A percentile compares a stretch with the other conserved stretches of the same genome.
Evolutionary conservation across 2,329 filamentous ascomycete genomes (phyloP).

Genomic region (Huntiella savannae): DNA sequence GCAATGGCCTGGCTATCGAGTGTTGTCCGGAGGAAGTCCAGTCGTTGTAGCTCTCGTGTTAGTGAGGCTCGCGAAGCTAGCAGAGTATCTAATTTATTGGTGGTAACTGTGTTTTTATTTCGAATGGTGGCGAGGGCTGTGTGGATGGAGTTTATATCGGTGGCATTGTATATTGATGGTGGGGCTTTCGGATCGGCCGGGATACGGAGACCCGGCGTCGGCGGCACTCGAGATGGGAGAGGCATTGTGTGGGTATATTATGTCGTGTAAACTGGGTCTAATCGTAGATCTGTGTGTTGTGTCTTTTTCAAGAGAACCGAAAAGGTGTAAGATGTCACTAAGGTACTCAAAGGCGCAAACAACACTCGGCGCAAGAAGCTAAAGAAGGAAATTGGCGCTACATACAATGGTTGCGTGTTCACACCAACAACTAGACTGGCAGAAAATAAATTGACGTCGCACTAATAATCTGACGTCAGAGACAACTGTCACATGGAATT

Average conservation of each 20-base stretch:
- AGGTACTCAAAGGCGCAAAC: too few species aligned
- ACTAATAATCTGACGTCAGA: too few species aligned
- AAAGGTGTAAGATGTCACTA: too few species aligned
- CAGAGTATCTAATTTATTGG: conserved; percentile 53
- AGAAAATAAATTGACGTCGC: too few species aligned
- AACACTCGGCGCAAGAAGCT: too few species aligned
- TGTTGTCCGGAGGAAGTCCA: conserved; percentile 77
- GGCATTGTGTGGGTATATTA: conserved; percentile 1
- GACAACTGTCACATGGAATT: too few species aligned
- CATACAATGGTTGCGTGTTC: too few species aligned
- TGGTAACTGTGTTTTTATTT: conserved; percentile 54
- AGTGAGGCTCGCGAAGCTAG: conserved; percentile 72
- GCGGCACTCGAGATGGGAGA: conserved; percentile 3
- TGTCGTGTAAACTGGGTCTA: too few species aligned
- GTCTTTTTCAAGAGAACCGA: too few species aligned
- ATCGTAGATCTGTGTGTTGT: too few species aligned
- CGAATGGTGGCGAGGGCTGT: conserved; percentile 58
- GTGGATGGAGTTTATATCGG: conserved; percentile 61
- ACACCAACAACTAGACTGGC: too few species aligned
- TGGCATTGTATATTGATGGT: conserved; percentile 44
- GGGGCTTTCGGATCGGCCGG: conserved; percentile 13
- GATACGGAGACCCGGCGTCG: conserved; percentile 9
- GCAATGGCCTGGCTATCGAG: conserved; percentile 74
- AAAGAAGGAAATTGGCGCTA: too few species aligned
- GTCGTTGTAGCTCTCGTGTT: conserved; percentile 63